phyloP scores from a whole-genome alignment of 257 asterid genomes.

The Gentiana macrophylla region DNA sequence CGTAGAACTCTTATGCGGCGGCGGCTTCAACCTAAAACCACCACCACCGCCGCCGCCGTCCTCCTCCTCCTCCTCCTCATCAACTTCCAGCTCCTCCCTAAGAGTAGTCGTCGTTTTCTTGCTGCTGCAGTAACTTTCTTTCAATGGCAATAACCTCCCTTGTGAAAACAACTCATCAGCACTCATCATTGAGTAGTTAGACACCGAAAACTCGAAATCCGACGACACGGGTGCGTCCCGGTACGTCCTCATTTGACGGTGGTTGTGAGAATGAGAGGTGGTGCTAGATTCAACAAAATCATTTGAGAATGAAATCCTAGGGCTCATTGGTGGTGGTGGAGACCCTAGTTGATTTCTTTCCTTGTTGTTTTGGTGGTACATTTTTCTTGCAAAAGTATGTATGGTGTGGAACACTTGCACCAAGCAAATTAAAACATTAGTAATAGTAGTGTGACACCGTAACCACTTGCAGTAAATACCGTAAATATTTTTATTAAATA shows the following conservation, averaged over 20 bases:
- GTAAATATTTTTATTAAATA: slow-evolving; percentile 7
- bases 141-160: slow-evolving; percentile 59
- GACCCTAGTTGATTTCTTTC: slow-evolving; percentile 16
- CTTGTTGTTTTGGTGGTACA: slow-evolving; percentile 55
- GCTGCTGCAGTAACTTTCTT: slow-evolving; percentile 27
- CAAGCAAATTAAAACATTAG: slow-evolving; percentile 24
- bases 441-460: slow-evolving; percentile 4
- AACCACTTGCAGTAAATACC: not conserved
- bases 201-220: slow-evolving; percentile 74
- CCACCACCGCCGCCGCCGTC: no score
- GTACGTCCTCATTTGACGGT: slow-evolving; percentile 21
- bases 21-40: slow-evolving; percentile 41
- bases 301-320: slow-evolving; percentile 85
- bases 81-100: slow-evolving; percentile 48
- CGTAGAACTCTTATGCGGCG: slow-evolving; percentile 43
- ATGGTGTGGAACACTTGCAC: slow-evolving; percentile 40
- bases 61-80: no score
- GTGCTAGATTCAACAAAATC: slow-evolving; percentile 49
- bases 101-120: slow-evolving; percentile 33
- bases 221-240: slow-evolving; percentile 80
- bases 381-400: slow-evolving; percentile 21
- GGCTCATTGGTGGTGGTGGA: slow-evolving; percentile 43
- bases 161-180: slow-evolving; percentile 83
- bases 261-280: slow-evolving; percentile 11
- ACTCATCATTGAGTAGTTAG: slow-evolving; percentile 60